Base-by-base conservation (phyloP, 2,329 filamentous ascomycete species). In the Sphaerulina populicola region DNA sequence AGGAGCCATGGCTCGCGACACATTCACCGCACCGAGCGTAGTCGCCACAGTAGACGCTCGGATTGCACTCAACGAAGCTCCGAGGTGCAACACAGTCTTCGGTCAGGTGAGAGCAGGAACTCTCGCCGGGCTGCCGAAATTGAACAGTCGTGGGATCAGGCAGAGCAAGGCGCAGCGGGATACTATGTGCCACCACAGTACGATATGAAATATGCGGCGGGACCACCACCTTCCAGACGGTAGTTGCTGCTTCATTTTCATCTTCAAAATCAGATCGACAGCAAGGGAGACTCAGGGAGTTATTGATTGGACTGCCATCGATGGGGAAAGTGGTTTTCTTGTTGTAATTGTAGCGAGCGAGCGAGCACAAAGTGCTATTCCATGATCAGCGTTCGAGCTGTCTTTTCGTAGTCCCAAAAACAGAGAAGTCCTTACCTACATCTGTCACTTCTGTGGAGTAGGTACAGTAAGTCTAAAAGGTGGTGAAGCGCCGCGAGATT, bases 171-270 rank as follows among this genome's bases (percentile, higher is more conserved):
- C 27, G 14, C 18, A 14, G 46, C 46, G 31, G 46, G 46, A n/a
- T 48, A 48, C 29, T 48, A 48, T 27, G 38, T 48, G 2, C 46
- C 46, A 6, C 46, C 46, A 18, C 46, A 48, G 37, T 48, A 48
- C 38, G 46, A 48, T 11, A 31, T 18, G 11, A 48, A 40, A 30
- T 48, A 41, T 23, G 15, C 9, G 21, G 33, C 36, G 14, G 36
- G 14, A 39, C 18, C 6, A 23, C 15, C 23, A 14, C 35, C 27
- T 14, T 40, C 44, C 6, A 36, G 35, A 6, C 37, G 44, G 44
- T 47, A 35, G 10, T n/a, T 47, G 12, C 2, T n/a, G 31, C 4
- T 35, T 35, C 23, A 7, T 27, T 27, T 27, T 6, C 23, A 27
- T 6, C 23, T 27, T 4, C 5, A 7, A 7, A 27, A 27, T 27